Conservation (phyloP, 495 filamentous ascomycete species). For the Hypoxylon lienhwacheense region DNA sequence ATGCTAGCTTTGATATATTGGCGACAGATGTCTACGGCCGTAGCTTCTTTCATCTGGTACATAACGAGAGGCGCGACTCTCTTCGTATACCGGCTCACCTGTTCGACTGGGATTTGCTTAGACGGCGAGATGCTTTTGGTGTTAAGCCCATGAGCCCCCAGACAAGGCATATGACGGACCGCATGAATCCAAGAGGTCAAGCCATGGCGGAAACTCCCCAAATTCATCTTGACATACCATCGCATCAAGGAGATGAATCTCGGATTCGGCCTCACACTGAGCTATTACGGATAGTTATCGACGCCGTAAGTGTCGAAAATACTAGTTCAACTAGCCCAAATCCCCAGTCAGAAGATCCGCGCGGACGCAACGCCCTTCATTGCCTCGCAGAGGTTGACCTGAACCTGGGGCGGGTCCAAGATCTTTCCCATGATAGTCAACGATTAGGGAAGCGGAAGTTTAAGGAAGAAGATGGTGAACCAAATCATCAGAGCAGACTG, state of each 20-base stretch:
- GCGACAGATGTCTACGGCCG: conserved; percentile 50
- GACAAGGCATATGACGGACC: neutral
- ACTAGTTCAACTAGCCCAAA: conserved; percentile 36
- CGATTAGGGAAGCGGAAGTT: conserved; percentile 33
- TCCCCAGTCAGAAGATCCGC: conserved; percentile 42
- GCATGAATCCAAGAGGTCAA: conserved; percentile 7
- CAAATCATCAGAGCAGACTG: conserved; percentile 23
- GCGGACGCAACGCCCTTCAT: conserved; percentile 53
- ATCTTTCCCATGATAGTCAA: conserved; percentile 5
- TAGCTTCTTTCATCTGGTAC: conserved; percentile 47
- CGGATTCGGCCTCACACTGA: conserved; percentile 33
- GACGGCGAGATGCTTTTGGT: conserved; percentile 46
- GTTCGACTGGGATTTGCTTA: conserved; percentile 22
- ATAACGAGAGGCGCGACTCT: conserved; percentile 11
- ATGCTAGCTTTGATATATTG: conserved; percentile 38
- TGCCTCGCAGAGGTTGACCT: conserved; percentile 51
- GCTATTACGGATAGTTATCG: conserved; percentile 42
- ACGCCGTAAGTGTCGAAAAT: conserved; percentile 25
- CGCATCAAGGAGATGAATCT: conserved; percentile 9
- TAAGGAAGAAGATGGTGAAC: conserved; percentile 29
- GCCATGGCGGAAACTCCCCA: neutral
- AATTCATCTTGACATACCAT: conserved; percentile 12
- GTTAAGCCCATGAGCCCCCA: conserved; percentile 24
- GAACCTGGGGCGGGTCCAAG: conserved; percentile 9
- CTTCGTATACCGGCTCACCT: conserved; percentile 21